phyloP scores from a whole-genome alignment of 2,329 filamentous ascomycete genomes.

The Aspergillus fischeri region DNA sequence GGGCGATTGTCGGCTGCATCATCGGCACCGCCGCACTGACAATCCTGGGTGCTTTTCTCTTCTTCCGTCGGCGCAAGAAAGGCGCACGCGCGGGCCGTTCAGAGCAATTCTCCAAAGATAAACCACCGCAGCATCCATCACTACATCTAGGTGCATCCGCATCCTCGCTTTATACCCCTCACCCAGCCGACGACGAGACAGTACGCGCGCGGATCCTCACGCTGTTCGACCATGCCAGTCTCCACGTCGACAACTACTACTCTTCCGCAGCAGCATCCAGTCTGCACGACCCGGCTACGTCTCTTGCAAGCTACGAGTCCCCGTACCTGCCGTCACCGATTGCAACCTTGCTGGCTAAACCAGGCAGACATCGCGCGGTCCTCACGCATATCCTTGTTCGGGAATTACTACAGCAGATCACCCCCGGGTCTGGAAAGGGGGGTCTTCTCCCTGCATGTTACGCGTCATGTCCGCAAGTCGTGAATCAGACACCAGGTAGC shows the following conservation, averaged over 20 bases:
- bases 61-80: conserved; percentile 15
- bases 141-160: too few relatives aligned
- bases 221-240: conserved; percentile 30
- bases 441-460: conserved; percentile 8
- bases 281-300: not conserved
- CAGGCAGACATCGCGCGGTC: conserved; percentile 7
- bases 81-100: not conserved
- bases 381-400: conserved; percentile 21
- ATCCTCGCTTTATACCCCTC: conserved; percentile 17
- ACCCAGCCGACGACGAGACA: conserved; percentile 28
- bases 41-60: conserved; percentile 16
- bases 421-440: conserved; percentile 6
- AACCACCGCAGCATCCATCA: too few relatives aligned
- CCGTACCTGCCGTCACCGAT: conserved; percentile 14
- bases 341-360: conserved; percentile 11
- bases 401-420: conserved; percentile 15
- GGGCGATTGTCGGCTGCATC: conserved; percentile 23
- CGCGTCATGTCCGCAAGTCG: not conserved
- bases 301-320: conserved; percentile 15
- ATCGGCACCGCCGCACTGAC: conserved; percentile 18
- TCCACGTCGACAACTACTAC: conserved; percentile 38
- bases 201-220: conserved; percentile 23
- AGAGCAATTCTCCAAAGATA: too few relatives aligned
- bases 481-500: not conserved
- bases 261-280: not conserved